Base-by-base conservation (phyloP, 2,329 filamentous ascomycete genomes). In the Epichloe aotearoae region DNA sequence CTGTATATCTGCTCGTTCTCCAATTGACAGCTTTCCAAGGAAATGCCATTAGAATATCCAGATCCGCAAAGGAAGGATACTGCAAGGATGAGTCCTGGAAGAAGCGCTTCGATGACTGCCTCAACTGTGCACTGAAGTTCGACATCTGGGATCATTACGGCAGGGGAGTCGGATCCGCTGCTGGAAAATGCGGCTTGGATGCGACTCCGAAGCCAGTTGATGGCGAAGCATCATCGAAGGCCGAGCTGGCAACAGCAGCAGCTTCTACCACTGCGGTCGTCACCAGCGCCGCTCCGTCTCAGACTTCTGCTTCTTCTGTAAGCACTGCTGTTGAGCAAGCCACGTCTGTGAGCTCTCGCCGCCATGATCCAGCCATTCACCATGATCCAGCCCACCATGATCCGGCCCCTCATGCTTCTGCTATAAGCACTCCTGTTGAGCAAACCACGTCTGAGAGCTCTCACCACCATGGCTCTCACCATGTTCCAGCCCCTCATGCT, bases 61-160 rank as follows among this genome's bases (percentile, higher is more conserved):
- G 2, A 3, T 54, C 60, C 17, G 44, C 51, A 11, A 50, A 54
- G 12, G 53, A 57, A 5, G 60, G 59, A 50, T 64, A 64, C 58
- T 68, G 65, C 53, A 55, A 61, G 15, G 64, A 57, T 63, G 7
- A 61, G 47, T 55, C 64, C 43, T 77, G 74, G 66, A 54, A 64
- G 20, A 55, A 59, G 14, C 62, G 69, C 54, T 69, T 74, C 59
- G 58, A 68, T 23, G 66, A 60, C 30, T 77, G 74, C 55, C 64
- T 74, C 30, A 59, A 69, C 45, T 75, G 72, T 52, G 71, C 71
- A 41, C 54, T 66, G 34, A 57, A 65, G 19, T 67, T 65, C 49
- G 59, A 72, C 33, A 70, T 74, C 55, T 74, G 71, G 71, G 56
- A 64, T 42, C 64, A 67, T 53, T 74, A 75, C 47, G 67, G 69